These are phyloP conservation scores for Deuterostichococcus epilithicus DNA, from an alignment of 139 green algal species.

Conservation along the genomic window DNA sequence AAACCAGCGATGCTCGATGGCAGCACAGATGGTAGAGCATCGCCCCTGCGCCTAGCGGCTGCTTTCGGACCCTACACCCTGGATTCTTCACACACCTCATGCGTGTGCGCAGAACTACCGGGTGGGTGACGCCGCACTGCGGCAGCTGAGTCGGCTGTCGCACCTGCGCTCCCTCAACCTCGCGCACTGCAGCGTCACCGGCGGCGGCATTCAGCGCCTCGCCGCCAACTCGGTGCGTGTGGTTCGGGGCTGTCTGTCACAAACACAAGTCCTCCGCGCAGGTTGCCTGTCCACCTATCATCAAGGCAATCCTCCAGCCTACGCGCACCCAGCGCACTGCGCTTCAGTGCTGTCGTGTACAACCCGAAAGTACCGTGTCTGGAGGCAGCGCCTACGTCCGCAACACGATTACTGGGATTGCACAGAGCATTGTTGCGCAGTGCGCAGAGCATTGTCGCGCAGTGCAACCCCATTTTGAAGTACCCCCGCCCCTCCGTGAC, in stretches of 20 bases:
- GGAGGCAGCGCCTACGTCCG: neutral
- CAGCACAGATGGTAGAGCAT: neutral
- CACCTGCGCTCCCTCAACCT: slow-evolving; percentile 39
- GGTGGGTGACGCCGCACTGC: slow-evolving; percentile 21
- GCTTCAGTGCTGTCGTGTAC: neutral
- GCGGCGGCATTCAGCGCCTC: slow-evolving; percentile 11
- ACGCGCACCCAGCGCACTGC: neutral
- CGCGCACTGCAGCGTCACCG: slow-evolving; percentile 29
- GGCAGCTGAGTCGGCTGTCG: slow-evolving; percentile 21
- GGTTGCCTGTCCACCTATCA: neutral
- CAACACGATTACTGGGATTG: neutral
- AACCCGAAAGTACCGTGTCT: neutral
- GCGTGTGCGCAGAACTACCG: slow-evolving; percentile 26
- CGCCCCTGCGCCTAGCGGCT: neutral
- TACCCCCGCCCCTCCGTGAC: neutral
- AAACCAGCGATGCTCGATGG: neutral
- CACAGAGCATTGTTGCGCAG: neutral
- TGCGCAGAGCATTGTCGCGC: neutral
- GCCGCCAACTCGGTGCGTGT: slow-evolving; percentile 12
- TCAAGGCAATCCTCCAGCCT: neutral
- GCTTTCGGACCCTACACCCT: neutral
- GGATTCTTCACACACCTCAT: neutral
- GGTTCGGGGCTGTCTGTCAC: slow-evolving; percentile 7
- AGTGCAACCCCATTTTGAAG: too few species aligned
- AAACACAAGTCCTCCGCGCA: slow-evolving; percentile 5